Percentiles rank a stretch among this genome's conserved stretches.
These are phyloP conservation scores for Scleroderma citrinum DNA, from an alignment of 768 basidiomycete species.

Conservation along the genomic window DNA sequence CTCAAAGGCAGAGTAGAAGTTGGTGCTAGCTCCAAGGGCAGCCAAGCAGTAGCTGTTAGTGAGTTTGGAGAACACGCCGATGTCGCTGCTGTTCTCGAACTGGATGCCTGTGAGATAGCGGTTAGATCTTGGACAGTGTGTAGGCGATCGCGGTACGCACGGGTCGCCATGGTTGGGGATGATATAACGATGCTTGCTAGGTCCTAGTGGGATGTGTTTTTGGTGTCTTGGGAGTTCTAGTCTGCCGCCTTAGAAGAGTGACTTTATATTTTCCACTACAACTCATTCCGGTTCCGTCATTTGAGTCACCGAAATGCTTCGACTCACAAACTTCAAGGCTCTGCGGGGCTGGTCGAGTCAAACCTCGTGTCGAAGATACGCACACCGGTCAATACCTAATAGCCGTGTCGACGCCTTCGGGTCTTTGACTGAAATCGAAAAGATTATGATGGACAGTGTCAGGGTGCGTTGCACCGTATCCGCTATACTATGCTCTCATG, in stretches of 20 bases:
- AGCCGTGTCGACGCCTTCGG: conserved; percentile 3
- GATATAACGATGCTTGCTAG: too few species aligned
- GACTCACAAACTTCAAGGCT: neutral
- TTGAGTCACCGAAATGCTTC: conserved; percentile 1
- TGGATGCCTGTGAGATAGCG: conserved; percentile 58
- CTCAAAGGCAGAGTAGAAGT: conserved; percentile 98
- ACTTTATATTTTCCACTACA: too few species aligned
- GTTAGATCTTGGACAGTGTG: conserved; percentile 1
- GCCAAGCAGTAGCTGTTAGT: conserved; percentile 97
- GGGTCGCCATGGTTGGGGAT: conserved; percentile 53
- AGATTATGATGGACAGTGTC: conserved; percentile 64
- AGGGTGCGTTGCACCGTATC: conserved; percentile 40
- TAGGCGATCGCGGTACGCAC: conserved; percentile 34
- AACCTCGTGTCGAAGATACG: conserved; percentile 1
- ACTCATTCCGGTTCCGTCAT: too few species aligned
- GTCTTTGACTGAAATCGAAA: conserved; percentile 46
- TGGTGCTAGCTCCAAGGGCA: conserved; percentile 90
- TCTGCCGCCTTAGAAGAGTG: too few species aligned
- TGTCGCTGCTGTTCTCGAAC: conserved; percentile 91
- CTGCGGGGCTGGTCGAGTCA: conserved; percentile 2
- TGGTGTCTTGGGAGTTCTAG: too few species aligned
- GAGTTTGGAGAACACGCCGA: conserved; percentile 96
- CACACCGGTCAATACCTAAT: neutral
- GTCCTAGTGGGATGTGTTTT: too few species aligned
- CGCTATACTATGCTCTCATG: neutral